These are phyloP conservation scores for Cocos nucifera DNA, from an alignment of 176 grass and related monocot genomes.

Conservation along the genomic window DNA sequence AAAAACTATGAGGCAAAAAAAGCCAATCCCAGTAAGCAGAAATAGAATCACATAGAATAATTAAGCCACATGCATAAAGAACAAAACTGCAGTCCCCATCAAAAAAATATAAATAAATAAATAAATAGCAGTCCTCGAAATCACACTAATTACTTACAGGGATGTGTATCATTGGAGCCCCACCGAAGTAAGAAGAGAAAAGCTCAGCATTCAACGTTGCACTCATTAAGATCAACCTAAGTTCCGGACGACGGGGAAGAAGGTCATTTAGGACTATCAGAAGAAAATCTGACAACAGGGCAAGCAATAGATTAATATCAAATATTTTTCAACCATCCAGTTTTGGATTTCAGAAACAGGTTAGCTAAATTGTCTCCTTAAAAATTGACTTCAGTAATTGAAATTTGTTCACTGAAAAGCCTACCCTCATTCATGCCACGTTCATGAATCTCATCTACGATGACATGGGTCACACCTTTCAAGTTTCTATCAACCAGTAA, in stretches of 20 bases:
- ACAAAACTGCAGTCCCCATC: background rate
- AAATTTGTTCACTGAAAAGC: background rate
- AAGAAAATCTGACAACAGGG: slow-evolving; percentile 71
- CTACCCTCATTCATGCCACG: slow-evolving; percentile 99
- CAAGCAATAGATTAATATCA: slow-evolving; percentile 13
- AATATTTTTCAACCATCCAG: too few species aligned
- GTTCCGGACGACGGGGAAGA: slow-evolving; percentile 70
- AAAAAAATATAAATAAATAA: slow-evolving; percentile 7
- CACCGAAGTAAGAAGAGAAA: slow-evolving; percentile 95
- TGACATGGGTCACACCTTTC: slow-evolving; percentile 94
- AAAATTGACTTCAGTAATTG: too few species aligned
- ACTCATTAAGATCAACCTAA: slow-evolving; percentile 96
- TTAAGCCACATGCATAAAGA: too few species aligned
- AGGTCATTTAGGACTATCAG: slow-evolving; percentile 98
- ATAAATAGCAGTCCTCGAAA: background rate
- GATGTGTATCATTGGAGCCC: slow-evolving; percentile 92
- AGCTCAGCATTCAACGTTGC: slow-evolving; percentile 93
- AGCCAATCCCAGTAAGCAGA: too few species aligned
- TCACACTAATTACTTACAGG: slow-evolving; percentile 44
- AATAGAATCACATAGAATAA: too few species aligned
- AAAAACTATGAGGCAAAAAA: too few species aligned
- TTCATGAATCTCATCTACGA: slow-evolving; percentile 99
- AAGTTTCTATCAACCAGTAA: slow-evolving; percentile 83
- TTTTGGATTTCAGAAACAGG: too few species aligned
- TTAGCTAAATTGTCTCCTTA: too few species aligned